Base-by-base conservation (phyloP, 2,329 filamentous ascomycete genomes). In the Clarireedia monteithiana region DNA sequence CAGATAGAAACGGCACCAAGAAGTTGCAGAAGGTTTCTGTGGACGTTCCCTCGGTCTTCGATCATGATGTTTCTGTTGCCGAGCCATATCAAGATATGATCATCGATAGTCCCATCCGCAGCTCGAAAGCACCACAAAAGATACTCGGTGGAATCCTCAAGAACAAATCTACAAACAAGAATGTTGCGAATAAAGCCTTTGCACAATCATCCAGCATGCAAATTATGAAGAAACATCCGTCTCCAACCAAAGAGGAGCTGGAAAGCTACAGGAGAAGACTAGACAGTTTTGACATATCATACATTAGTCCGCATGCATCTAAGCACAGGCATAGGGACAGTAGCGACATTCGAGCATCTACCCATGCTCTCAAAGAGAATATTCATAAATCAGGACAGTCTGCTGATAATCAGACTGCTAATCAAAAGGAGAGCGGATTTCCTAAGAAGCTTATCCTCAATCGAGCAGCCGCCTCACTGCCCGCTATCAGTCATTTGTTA, bases 161-260 rank as follows among this genome's bases (percentile, higher is more conserved):
- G 24, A 46, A 15, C 20, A 46, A 24, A 26, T 24, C 17, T 10
- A 24, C 23, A 5, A 44, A 44, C 40, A 44, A 23, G 40, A 20
- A 5, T 44, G 9, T 44, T 17, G 40, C n/a, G 12, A 20, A 20
- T 20, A 20, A 24, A 15, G 10, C 17, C 24, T 24, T 46, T 24
- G 20, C 44, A 15, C 44, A 46, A 46, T 46, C 44, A 4, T 24
- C 26, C 17, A 46, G 44, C 44, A 46, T 46, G 44, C 44, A 46
- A 50, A 55, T 14, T 44, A 24, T 46, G 26, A 66, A 66, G 52
- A 66, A 66, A 38, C 62, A 66, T 50, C 62, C 63, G 1, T 66
- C 64, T 15, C 61, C 62, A 50, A 65, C 59, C 47, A 63, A 64
- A 44, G 53, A 27, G 23, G 59, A 66, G 17, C 55, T 70, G 4